Evolutionary conservation across 2,329 filamentous ascomycete species (phyloP).

Genomic region (Trichoderma simmonsii): DNA sequence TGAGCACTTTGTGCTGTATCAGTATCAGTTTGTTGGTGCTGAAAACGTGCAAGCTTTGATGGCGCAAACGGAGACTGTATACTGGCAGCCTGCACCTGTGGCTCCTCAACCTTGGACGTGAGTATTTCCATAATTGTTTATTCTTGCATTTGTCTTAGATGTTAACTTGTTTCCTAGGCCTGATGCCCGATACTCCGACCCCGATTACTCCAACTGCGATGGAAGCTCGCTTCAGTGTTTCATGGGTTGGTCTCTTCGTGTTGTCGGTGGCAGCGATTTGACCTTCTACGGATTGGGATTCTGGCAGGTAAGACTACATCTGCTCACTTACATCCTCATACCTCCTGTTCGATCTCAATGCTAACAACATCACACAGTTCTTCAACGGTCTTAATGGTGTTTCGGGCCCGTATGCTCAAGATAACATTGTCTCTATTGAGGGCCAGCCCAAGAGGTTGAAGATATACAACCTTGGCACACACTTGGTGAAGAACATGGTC

Average conservation of each 20-base stretch:
- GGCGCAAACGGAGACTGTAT: constrained; percentile 47
- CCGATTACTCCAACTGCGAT: constrained; percentile 25
- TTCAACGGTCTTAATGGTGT: constrained; percentile 20
- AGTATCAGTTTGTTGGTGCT: constrained; percentile 48
- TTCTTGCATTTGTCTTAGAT: background rate
- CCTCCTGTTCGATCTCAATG: background rate
- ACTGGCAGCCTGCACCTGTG: constrained; percentile 32
- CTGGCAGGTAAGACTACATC: constrained; percentile 16
- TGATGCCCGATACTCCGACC: constrained; percentile 21
- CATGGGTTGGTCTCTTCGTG: constrained; percentile 20
- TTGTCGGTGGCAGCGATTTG: constrained; percentile 15
- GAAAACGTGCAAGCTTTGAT: constrained; percentile 42
- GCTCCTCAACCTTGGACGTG: constrained; percentile 40
- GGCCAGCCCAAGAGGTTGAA: constrained; percentile 13
- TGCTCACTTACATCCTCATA: background rate
- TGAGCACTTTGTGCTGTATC: constrained; percentile 51
- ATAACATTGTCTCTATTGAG: constrained; percentile 21
- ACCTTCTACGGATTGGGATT: constrained; percentile 17
- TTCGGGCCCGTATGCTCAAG: constrained; percentile 19
- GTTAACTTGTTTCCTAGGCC: background rate
- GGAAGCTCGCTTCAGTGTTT: constrained; percentile 7
- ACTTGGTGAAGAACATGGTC: constrained; percentile 21
- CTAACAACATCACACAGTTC: constrained; percentile 12
- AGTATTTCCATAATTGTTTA: background rate
- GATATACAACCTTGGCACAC: constrained; percentile 20